These are phyloP conservation scores for Conticribra weissflogii DNA, from an alignment of 108 stramenopile genomes.

Conservation along the genomic window DNA sequence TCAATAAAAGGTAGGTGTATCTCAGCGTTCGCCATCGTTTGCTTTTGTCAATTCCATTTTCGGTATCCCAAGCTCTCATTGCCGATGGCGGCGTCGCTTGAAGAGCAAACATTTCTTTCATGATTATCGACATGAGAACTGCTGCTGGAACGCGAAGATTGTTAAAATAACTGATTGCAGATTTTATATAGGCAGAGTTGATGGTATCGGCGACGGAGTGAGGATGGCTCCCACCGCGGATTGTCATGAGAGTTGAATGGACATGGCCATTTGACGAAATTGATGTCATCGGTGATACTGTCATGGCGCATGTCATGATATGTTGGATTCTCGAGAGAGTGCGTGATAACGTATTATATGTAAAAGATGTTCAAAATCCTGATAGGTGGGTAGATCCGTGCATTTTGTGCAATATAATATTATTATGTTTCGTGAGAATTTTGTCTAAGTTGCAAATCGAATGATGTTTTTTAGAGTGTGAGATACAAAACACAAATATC, in stretches of 20 bases:
- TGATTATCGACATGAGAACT: conserved; percentile 36
- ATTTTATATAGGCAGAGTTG: conserved; percentile 31
- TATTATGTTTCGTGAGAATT: too few relatives aligned
- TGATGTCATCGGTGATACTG: background rate
- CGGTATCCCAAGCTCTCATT: conserved; percentile 46
- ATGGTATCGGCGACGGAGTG: conserved; percentile 10
- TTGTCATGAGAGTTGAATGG: conserved; percentile 12
- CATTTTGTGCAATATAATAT: too few relatives aligned
- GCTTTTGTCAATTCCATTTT: conserved; percentile 32
- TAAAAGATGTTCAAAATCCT: too few relatives aligned
- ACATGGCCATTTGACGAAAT: conserved; percentile 3
- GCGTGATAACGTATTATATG: too few relatives aligned
- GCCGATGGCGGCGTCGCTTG: conserved; percentile 29
- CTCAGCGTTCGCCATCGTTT: conserved; percentile 41
- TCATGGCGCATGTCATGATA: background rate
- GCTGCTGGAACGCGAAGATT: conserved; percentile 44
- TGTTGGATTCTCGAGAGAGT: background rate
- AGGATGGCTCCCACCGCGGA: conserved; percentile 41
- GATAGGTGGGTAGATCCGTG: too few relatives aligned
- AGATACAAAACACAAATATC: too few relatives aligned
- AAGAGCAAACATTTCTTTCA: conserved; percentile 48
- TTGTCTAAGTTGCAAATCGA: too few relatives aligned
- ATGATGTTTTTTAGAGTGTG: too few relatives aligned
- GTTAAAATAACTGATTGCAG: conserved; percentile 40
- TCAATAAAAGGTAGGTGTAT: conserved; percentile 37